Evolutionary conservation across 352 stramenopile species (phyloP), one percentile per base, ranked within the genome.

Genomic region (Globisporangium camurandrum): DNA sequence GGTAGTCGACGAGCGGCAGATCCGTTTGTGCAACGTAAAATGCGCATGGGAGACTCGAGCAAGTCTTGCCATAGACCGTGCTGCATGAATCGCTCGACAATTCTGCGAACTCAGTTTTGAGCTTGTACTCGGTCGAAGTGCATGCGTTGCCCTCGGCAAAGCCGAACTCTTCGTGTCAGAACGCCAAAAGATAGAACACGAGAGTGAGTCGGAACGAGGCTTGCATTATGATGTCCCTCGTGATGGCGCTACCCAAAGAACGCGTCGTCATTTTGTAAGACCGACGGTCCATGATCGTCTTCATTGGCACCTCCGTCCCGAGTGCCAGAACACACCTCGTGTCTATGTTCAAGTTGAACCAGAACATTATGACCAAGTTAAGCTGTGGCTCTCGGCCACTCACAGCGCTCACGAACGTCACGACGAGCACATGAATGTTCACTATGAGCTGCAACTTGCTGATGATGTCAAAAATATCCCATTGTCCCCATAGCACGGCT

Each of bases 301-400:
- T 68, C 0, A 75, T 88, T 6, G 81, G 81, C 0, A 64, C 69
- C 42, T 92, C 81, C 0, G 81, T 92, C 7, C 78, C 81, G 1
- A 92, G 61, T 11, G 82, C 82, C 2, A 89, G 39, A 1, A 79
- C 76, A 1, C 77, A 76, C 75, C 89, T 89, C 9, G 79, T 86
- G 50, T 93, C 82, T 76, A 91, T 93, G 52, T 91, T 91, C 11
- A 93, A 53, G 38, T 93, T 91, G 52, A 93, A 87, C 82, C 82
- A 93, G 17, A 93, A 69, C 78, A 93, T 90, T 78, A 90, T 89
- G 37, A 93, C 82, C 22, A 79, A 84, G 56, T 88, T 88, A 22
- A 93, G 57, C 3, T 76, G 79, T 24, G 81, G 78, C 38, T 92
- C 86, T 44, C 87, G 85, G 19, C 84, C 91, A 0, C 67, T 75